phyloP scores from a whole-genome alignment of 768 basidiomycete species.

The Porpolomopsis calyptriformis region DNA sequence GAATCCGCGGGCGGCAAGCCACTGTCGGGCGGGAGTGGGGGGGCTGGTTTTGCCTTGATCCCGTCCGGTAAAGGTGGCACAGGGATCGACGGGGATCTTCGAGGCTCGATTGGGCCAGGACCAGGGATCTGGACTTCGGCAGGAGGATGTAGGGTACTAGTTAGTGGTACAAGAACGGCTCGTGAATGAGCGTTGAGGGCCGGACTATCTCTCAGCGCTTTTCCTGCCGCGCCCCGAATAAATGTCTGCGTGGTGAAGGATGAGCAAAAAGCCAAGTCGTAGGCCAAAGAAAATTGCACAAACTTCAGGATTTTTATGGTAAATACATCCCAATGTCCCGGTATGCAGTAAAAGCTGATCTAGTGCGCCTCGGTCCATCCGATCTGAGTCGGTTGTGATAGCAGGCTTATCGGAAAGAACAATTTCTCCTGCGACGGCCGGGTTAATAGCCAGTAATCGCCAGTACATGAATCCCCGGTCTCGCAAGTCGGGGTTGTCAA shows the following conservation, averaged over 20 bases:
- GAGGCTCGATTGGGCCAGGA: conserved; percentile 50
- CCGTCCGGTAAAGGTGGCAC: conserved; percentile 18
- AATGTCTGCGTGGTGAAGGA: conserved; percentile 68
- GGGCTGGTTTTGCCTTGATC: conserved; percentile 22
- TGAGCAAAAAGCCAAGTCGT: conserved; percentile 4
- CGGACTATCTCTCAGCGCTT: conserved; percentile 76
- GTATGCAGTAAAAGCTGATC: conserved; percentile 93
- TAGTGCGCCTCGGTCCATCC: conserved; percentile 93
- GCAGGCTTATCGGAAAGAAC: conserved; percentile 90
- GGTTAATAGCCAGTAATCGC: conserved; percentile 91
- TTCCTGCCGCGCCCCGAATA: conserved; percentile 81
- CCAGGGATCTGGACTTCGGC: conserved; percentile 43
- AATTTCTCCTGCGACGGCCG: conserved; percentile 76
- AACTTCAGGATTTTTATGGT: conserved; percentile 96
- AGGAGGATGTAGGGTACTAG: conserved; percentile 40
- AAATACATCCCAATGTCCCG: conserved; percentile 88
- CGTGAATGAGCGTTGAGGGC: conserved; percentile 79
- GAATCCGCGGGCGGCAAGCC: not conserved
- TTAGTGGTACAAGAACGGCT: conserved; percentile 53
- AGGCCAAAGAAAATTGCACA: conserved; percentile 11
- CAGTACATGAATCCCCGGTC: conserved; percentile 99
- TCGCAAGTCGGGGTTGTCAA: conserved; percentile 95
- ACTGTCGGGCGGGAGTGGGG: conserved; percentile 20
- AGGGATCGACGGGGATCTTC: conserved; percentile 15
- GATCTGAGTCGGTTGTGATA: conserved; percentile 95